A percentile compares a stretch with the other conserved stretches of the same genome.
phyloP scores from a whole-genome alignment of 2,329 filamentous ascomycete species.

The Salinomyces thailandicus region DNA sequence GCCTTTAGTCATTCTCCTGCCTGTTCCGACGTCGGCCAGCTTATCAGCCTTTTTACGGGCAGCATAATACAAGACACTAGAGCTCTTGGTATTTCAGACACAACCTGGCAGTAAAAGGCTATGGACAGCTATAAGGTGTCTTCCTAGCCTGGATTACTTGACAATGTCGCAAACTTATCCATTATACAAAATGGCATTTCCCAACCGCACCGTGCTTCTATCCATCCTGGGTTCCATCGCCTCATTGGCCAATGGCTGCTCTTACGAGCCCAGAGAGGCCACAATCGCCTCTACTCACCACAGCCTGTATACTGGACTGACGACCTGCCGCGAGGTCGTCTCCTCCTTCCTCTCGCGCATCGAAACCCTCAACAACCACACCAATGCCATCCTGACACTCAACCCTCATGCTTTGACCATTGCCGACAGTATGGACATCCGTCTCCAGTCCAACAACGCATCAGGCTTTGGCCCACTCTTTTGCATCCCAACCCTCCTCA shows the following conservation, averaged over 20 bases:
- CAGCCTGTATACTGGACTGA: conserved; percentile 42
- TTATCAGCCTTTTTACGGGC: no score
- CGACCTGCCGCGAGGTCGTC: conserved; percentile 46
- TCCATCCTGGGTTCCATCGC: not conserved
- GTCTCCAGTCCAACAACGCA: conserved; percentile 38
- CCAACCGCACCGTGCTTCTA: not conserved
- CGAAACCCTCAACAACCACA: conserved; percentile 43
- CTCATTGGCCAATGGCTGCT: not conserved
- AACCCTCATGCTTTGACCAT: conserved; percentile 39
- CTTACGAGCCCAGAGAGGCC: conserved; percentile 46
- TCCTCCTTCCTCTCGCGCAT: conserved; percentile 48
- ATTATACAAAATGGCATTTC: not conserved
- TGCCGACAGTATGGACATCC: conserved; percentile 42
- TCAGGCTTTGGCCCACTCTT: conserved; percentile 40
- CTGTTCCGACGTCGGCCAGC: no score
- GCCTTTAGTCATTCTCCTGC: no score
- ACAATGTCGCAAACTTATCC: no score
- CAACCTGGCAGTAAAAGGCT: no score
- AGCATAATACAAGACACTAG: no score
- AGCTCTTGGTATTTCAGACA: no score
- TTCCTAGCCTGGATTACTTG: no score
- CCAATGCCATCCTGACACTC: conserved; percentile 48
- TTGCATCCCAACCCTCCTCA: conserved; percentile 52
- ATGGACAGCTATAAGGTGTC: no score
- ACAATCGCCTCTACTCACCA: conserved; percentile 49